Conservation (phyloP, 768 basidiomycete species). For the Boletus rubropictus region DNA sequence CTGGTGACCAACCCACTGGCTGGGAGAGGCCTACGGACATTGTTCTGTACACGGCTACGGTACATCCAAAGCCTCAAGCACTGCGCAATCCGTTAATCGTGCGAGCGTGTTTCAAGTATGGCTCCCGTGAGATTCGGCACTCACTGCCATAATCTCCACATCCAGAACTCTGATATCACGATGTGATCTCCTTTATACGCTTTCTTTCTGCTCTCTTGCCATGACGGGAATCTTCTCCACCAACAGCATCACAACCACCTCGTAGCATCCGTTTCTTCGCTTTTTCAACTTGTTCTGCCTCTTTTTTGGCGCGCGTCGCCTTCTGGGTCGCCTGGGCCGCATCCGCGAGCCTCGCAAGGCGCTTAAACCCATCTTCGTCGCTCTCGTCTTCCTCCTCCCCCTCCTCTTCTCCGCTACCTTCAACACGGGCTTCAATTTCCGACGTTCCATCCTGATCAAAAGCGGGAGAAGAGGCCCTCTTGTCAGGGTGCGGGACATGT, state of each 20-base stretch:
- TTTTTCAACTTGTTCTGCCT: conserved; percentile 25
- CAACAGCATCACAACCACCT: conserved; percentile 11
- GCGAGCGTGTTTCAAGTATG: conserved; percentile 3
- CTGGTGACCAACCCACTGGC: too few species aligned
- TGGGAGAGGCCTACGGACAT: too few species aligned
- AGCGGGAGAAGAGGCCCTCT: conserved; percentile 1
- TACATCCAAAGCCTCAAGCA: too few species aligned
- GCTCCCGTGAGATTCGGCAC: too few species aligned
- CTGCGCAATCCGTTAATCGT: too few species aligned
- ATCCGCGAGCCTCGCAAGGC: conserved; percentile 29
- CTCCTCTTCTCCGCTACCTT: conserved; percentile 1
- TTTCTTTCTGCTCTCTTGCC: conserved; percentile 14
- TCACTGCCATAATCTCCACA: too few species aligned
- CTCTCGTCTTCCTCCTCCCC: conserved; percentile 17
- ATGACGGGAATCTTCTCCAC: conserved; percentile 3
- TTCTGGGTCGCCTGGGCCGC: conserved; percentile 23
- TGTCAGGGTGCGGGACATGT: conserved; percentile 38
- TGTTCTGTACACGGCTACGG: too few species aligned
- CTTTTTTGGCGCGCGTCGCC: conserved; percentile 24
- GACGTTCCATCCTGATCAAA: conserved; percentile 11
- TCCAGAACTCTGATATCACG: conserved; percentile 3
- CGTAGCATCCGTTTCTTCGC: conserved; percentile 29
- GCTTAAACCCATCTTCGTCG: conserved; percentile 30
- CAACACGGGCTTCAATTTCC: conserved; percentile 15
- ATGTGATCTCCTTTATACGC: conserved; percentile 6